Percentiles rank a stretch among this genome's conserved stretches.
phyloP scores from a whole-genome alignment of 2,329 filamentous ascomycete genomes.

The Huntiella bhutanensis region DNA sequence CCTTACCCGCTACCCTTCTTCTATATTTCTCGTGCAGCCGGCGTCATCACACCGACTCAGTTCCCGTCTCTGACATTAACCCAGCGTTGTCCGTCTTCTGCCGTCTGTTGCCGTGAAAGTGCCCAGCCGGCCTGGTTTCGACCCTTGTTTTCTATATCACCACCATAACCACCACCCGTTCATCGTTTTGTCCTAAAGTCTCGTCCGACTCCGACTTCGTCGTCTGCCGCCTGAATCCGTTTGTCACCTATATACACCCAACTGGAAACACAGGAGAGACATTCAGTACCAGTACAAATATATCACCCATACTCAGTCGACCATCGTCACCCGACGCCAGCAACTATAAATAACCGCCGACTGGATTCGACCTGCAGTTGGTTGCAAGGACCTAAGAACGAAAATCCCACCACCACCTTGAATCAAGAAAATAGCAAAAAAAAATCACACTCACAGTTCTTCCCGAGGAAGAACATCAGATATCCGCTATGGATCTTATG shows the following conservation, averaged over 20 bases:
- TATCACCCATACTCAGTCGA: no score
- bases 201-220: not conserved
- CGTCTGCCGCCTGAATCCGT: not conserved
- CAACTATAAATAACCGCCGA: slow-evolving; percentile 1
- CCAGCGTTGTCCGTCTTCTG: not conserved
- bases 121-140: slow-evolving; percentile 11
- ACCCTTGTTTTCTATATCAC: not conserved
- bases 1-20: not conserved
- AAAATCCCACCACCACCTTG: not conserved
- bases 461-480: slow-evolving; percentile 6
- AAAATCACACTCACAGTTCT: not conserved
- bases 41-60: not conserved
- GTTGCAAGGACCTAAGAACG: not conserved
- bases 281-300: no score
- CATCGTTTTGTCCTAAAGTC: not conserved
- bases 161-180: not conserved
- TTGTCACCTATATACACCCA: not conserved
- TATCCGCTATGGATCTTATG: slow-evolving; percentile 9
- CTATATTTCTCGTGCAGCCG: slow-evolving; percentile 1
- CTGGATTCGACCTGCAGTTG: slow-evolving; percentile 7
- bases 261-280: no score
- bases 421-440: not conserved
- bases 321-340: no score
- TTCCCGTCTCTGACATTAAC: no score
- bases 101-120: slow-evolving; percentile 7